Percentiles rank a stretch among this genome's conserved stretches.
These are phyloP conservation scores for Fraxinus angustifolia DNA, from an alignment of 305 asterid species.

Conservation along the genomic window DNA sequence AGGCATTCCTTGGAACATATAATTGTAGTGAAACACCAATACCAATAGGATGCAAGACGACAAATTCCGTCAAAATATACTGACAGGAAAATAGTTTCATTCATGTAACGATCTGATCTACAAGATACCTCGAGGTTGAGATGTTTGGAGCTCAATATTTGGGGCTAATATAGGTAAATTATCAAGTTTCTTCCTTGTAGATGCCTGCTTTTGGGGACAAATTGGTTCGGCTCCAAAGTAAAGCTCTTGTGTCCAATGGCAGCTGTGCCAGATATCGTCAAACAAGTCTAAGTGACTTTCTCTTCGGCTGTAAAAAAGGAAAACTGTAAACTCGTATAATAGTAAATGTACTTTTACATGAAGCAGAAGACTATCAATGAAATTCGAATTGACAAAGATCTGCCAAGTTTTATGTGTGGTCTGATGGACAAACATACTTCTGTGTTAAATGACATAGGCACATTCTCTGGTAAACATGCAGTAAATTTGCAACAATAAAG, in stretches of 20 bases:
- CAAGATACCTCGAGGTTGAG: neutral
- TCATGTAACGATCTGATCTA: neutral
- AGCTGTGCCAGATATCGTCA: constrained; percentile 12
- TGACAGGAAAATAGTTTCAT: neutral
- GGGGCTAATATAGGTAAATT: neutral
- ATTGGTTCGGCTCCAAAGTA: neutral
- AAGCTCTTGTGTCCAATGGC: neutral
- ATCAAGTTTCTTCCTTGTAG: neutral
- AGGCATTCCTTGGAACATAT: neutral
- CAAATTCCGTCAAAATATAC: neutral
- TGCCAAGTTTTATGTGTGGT: neutral
- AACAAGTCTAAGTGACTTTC: constrained; percentile 25
- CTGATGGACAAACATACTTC: neutral
- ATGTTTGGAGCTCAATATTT: neutral
- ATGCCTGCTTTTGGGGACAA: neutral
- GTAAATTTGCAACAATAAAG: neutral
- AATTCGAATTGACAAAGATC: neutral
- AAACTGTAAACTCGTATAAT: neutral
- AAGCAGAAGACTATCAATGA: neutral
- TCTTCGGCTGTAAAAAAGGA: constrained; percentile 35
- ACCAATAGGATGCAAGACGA: neutral
- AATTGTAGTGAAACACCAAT: neutral
- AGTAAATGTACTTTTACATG: neutral
- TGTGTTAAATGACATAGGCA: neutral
- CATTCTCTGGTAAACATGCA: neutral